Percentiles rank a stretch among this genome's conserved stretches.
phyloP scores from a whole-genome alignment of 169 alveolate genomes.

The Eimeria acervulina region DNA sequence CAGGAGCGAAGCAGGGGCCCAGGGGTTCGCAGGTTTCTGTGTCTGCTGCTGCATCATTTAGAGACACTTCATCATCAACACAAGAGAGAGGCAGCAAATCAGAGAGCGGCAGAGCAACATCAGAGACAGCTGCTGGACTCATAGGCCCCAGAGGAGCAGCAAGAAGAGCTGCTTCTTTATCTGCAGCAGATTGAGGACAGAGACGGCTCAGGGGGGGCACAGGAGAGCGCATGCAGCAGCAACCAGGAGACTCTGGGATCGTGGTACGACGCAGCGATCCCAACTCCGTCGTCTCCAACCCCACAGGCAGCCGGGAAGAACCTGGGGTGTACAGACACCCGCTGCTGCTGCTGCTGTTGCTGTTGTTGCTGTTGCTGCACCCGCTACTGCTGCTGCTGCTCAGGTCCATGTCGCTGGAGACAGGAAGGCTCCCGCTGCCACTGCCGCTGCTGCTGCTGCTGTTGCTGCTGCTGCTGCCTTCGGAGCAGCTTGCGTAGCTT shows the following conservation, averaged over 20 bases:
- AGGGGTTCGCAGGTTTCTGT: slow-evolving; percentile 24
- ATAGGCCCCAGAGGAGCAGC: neutral
- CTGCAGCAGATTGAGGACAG: neutral
- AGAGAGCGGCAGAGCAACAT: neutral
- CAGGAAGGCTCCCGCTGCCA: slow-evolving; percentile 2
- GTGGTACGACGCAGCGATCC: neutral
- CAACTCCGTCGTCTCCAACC: neutral
- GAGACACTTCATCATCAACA: neutral
- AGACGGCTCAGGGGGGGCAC: neutral
- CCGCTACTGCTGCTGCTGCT: neutral
- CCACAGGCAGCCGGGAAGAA: neutral
- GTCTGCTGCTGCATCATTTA: neutral
- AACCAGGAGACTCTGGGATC: neutral
- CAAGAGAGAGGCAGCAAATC: neutral
- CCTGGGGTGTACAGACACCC: neutral
- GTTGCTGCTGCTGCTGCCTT: slow-evolving; percentile 17
- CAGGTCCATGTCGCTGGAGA: neutral
- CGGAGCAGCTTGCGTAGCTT: neutral
- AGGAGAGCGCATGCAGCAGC: slow-evolving; percentile 70
- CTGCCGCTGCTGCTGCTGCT: neutral
- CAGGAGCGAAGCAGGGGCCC: slow-evolving; percentile 48
- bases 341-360: neutral
- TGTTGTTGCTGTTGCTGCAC: neutral
- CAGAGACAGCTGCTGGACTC: neutral
- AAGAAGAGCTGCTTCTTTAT: too few relatives aligned